phyloP scores from a whole-genome alignment of 306 rosid species.

The Vigna radiata region DNA sequence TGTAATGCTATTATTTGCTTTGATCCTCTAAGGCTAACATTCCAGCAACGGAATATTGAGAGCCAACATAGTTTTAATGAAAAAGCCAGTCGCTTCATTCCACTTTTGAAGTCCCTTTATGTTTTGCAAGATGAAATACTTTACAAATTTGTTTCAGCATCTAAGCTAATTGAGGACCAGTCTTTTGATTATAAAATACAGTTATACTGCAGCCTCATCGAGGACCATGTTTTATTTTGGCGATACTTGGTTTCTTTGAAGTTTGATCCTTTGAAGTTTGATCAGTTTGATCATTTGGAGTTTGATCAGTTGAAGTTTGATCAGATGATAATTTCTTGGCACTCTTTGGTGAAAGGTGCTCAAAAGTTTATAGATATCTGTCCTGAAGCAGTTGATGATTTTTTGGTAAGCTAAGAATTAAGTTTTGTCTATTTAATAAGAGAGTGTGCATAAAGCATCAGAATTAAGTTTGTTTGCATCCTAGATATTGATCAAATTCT shows the following conservation, averaged over 20 bases:
- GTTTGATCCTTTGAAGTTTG: too few relatives aligned
- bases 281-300: too few relatives aligned
- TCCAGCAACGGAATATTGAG: slow-evolving; percentile 68
- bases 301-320: slow-evolving; percentile 62
- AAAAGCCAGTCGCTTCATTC: slow-evolving; percentile 44
- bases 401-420: slow-evolving; percentile 64
- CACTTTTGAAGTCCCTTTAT: slow-evolving; percentile 60
- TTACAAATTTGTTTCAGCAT: slow-evolving; percentile 54
- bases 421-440: neutral
- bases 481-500: neutral
- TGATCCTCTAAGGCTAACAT: slow-evolving; percentile 59
- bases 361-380: slow-evolving; percentile 56
- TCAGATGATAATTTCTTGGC: slow-evolving; percentile 64
- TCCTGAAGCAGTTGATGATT: slow-evolving; percentile 57
- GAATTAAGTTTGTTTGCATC: neutral
- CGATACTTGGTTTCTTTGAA: slow-evolving; percentile 52
- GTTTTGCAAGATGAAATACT: slow-evolving; percentile 72
- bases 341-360: slow-evolving; percentile 66
- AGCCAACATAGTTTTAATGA: slow-evolving; percentile 40
- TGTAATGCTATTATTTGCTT: slow-evolving; percentile 67
- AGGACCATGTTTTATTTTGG: slow-evolving; percentile 74
- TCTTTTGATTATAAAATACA: slow-evolving; percentile 56
- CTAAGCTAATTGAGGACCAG: slow-evolving; percentile 61
- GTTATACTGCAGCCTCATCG: slow-evolving; percentile 65
- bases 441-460: neutral